Conservation (phyloP, 495 filamentous ascomycete species). For the Penicillium steckii region DNA sequence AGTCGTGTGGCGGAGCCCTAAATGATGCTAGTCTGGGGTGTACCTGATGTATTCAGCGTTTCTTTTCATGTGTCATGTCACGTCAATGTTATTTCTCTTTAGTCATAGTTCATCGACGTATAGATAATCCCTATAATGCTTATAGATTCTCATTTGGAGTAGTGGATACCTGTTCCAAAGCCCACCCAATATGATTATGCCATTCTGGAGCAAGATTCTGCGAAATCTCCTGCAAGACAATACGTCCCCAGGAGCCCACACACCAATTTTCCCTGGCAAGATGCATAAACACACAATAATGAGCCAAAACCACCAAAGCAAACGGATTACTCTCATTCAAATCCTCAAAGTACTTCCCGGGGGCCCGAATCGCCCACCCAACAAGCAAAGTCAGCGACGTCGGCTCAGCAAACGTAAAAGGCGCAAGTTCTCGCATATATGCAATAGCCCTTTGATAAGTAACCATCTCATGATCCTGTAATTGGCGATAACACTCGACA, state of each 20-base stretch:
- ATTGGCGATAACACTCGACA: background rate
- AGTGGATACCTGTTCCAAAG: slow-evolving; percentile 2
- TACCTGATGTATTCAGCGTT: too few relatives aligned
- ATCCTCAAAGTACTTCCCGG: slow-evolving; percentile 14
- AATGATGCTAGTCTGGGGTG: background rate
- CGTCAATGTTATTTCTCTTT: background rate
- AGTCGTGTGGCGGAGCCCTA: background rate
- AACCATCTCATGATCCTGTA: background rate
- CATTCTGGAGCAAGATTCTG: slow-evolving; percentile 13
- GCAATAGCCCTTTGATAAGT: slow-evolving; percentile 11
- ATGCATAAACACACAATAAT: slow-evolving; percentile 25
- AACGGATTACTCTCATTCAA: slow-evolving; percentile 12
- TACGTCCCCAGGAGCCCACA: slow-evolving; percentile 18
- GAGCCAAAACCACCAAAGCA: slow-evolving; percentile 24
- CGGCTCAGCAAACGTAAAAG: slow-evolving; percentile 17
- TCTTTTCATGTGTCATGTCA: background rate
- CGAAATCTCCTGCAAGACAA: slow-evolving; percentile 18
- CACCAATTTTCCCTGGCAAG: slow-evolving; percentile 22
- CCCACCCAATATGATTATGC: slow-evolving; percentile 22
- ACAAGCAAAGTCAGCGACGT: slow-evolving; percentile 22
- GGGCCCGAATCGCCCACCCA: slow-evolving; percentile 21
- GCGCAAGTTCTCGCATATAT: slow-evolving; percentile 7
- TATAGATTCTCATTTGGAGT: too few relatives aligned
- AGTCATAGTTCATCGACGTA: background rate
- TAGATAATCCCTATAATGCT: background rate